These are phyloP conservation scores for Aureobasidium sp. DNA, from an alignment of 2,329 filamentous ascomycete species.

Conservation along the genomic window DNA sequence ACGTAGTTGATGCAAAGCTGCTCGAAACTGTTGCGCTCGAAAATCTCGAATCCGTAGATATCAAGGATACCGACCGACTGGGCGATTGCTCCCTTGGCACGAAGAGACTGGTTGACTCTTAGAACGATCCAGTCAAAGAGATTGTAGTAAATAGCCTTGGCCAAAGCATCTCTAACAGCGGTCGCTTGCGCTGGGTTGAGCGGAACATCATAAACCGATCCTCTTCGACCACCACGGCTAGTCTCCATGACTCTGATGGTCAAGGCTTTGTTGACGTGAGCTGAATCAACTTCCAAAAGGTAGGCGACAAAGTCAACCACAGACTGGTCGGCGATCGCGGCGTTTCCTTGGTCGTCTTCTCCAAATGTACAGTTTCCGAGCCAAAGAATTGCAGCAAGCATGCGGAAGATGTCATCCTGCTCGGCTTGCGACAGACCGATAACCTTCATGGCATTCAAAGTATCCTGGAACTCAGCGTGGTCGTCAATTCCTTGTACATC, in stretches of 20 bases:
- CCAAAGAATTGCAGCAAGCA: conserved; percentile 88
- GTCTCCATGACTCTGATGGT: conserved; percentile 81
- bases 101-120: conserved; percentile 81
- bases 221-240: conserved; percentile 56
- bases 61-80: conserved; percentile 95
- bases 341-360: conserved; percentile 85
- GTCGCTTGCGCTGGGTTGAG: conserved; percentile 81
- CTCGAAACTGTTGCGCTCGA: conserved; percentile 98
- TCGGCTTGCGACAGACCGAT: conserved; percentile 84
- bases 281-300: conserved; percentile 77
- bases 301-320: conserved; percentile 94
- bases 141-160: conserved; percentile 96
- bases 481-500: conserved; percentile 95
- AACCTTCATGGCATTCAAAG: conserved; percentile 85
- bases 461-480: conserved; percentile 79
- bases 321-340: conserved; percentile 77
- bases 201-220: conserved; percentile 65
- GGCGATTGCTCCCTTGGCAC: conserved; percentile 64
- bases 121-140: conserved; percentile 98
- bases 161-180: conserved; percentile 81
- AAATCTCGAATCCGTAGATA: conserved; percentile 99
- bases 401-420: conserved; percentile 94
- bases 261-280: conserved; percentile 75
- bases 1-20: conserved; percentile 99
- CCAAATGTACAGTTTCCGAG: conserved; percentile 86